Evolutionary conservation across 2,329 filamentous ascomycete species (phyloP).

Genomic region (Penicillium brasilianum): DNA sequence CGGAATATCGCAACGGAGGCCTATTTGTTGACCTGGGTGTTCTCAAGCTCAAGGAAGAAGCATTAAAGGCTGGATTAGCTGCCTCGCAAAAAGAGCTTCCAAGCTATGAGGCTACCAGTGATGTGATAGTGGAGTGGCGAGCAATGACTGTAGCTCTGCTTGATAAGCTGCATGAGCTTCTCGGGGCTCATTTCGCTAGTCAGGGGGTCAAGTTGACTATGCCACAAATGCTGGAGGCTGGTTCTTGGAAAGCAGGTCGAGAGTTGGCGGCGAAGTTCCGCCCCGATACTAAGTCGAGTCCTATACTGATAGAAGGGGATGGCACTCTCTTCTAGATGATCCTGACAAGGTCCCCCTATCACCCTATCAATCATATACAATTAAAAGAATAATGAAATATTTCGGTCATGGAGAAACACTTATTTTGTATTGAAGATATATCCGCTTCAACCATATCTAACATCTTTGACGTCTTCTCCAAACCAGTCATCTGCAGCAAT

Average conservation of each 20-base stretch:
- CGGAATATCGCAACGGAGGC: constrained; percentile 75
- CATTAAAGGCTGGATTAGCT: constrained; percentile 50
- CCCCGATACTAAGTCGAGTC: constrained; percentile 42
- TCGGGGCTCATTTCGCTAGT: constrained; percentile 49
- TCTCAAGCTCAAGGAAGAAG: constrained; percentile 56
- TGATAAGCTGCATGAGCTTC: constrained; percentile 58
- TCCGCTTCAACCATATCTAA: constrained; percentile 65
- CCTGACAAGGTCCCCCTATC: no score
- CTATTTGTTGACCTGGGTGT: constrained; percentile 67
- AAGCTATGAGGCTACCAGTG: constrained; percentile 63
- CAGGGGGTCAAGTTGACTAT: constrained; percentile 50
- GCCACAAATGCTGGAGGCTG: constrained; percentile 60
- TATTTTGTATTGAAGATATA: no score
- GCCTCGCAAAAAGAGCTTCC: constrained; percentile 49
- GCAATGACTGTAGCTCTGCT: constrained; percentile 66
- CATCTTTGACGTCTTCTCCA: constrained; percentile 59
- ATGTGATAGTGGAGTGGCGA: constrained; percentile 70
- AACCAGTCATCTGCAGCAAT: constrained; percentile 64
- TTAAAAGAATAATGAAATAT: not conserved
- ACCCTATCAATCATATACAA: not conserved
- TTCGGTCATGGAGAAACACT: no score
- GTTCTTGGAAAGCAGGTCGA: constrained; percentile 58
- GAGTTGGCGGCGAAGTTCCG: constrained; percentile 43
- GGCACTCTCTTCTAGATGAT: constrained; percentile 47
- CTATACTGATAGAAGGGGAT: constrained; percentile 47